phyloP scores from a whole-genome alignment of 2,329 filamentous ascomycete genomes.

The Rutstroemia sp. region DNA sequence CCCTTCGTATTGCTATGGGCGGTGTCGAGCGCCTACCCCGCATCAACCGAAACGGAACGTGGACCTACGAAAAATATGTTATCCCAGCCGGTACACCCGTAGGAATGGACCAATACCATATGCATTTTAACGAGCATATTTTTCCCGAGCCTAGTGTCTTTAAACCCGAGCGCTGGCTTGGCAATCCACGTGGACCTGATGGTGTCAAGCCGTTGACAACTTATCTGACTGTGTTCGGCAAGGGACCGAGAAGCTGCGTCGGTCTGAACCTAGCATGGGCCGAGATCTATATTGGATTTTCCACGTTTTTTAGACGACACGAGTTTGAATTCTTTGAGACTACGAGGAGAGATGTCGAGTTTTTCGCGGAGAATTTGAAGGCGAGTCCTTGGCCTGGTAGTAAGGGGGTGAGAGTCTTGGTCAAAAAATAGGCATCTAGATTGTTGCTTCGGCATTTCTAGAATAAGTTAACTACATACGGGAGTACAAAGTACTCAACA shows the following conservation, averaged over 20 bases:
- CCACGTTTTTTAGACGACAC: neutral
- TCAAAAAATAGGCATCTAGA: neutral
- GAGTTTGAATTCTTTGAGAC: neutral
- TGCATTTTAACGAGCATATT: neutral
- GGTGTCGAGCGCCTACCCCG: conserved; percentile 22
- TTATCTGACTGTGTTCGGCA: conserved; percentile 21
- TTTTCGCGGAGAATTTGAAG: neutral
- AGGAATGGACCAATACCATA: neutral
- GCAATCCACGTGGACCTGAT: neutral
- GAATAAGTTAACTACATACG: neutral
- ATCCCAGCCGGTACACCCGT: neutral
- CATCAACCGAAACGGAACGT: conserved; percentile 18
- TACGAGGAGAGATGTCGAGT: neutral
- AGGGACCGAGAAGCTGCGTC: neutral
- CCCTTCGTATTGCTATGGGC: neutral
- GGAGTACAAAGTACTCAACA: neutral
- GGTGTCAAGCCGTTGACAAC: conserved; percentile 1
- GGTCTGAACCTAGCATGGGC: neutral
- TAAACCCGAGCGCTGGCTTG: neutral
- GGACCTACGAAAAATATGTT: neutral
- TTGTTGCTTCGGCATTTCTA: neutral
- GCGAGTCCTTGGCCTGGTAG: neutral
- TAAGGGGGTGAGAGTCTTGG: neutral
- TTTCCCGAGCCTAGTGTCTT: neutral
- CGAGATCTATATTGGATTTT: neutral